Base-by-base conservation (phyloP, 768 basidiomycete genomes). In the Tylopilus felleus region DNA sequence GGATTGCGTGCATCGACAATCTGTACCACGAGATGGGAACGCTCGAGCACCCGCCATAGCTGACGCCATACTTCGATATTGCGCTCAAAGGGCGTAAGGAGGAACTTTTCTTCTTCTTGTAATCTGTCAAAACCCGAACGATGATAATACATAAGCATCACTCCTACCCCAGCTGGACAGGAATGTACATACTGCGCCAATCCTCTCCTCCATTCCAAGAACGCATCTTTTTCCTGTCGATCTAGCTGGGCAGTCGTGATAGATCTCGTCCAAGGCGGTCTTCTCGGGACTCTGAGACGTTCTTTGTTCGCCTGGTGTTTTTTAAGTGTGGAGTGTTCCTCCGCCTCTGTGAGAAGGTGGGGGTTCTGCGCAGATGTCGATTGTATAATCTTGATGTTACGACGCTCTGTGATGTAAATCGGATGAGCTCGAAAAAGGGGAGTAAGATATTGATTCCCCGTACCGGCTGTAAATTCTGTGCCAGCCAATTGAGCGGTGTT, bases 21-120 rank as follows among this genome's bases (percentile, higher is more conserved):
- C 71, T 98, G 93, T 2, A 98, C 90, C 29, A 98, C 74, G 22
- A 99, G 82, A 62, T 97, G 91, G 1, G 96, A 97, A 21, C 94
- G 83, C 73, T 99, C 97, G 9, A 97, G 73, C 1, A 98, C 97
- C 48, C 97, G 80, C 97, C 97, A 99, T 8, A 99, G 80, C 65
- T 99, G 97, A 40, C 97, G 78, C 96, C 97, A 98, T 13, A 99
- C 97, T 76, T 98, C 95, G 29, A 99, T 73, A 66, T 98, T 99
- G 46, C 94, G 88, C 67, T 99, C 97, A 65, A 97, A 99, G 5
- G 94, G 96, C 0, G 95, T 96, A 1, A 98, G 77, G n/a, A 98
- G 80, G 27, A 98, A 82, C 38, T 84, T 81, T 52, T 96, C 88
- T 56, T 81, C 77, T 63, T 97, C 93, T 66, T 96, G 93, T 13